These are phyloP conservation scores for Backusella tuberculispora DNA, from an alignment of 192 early-diverging fungal species.

Conservation along the genomic window DNA sequence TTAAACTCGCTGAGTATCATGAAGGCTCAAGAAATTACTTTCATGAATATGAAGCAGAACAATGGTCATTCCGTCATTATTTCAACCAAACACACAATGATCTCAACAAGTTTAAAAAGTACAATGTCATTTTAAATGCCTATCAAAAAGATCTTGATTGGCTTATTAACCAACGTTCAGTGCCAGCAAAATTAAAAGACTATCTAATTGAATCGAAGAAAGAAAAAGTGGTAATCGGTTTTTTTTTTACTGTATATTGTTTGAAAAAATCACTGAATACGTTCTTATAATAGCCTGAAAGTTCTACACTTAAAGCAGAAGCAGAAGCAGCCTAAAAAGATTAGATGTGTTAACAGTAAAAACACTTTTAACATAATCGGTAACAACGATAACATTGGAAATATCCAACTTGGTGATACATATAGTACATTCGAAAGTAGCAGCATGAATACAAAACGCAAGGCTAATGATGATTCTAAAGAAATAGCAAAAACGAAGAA, in stretches of 20 bases:
- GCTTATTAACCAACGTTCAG: background rate
- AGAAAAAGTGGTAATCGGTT: background rate
- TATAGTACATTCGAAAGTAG: background rate
- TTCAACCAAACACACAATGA: background rate
- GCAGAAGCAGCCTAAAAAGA: background rate
- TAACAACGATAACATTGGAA: constrained; percentile 8
- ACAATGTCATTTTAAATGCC: background rate
- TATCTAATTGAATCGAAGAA: background rate
- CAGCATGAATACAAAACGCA: background rate
- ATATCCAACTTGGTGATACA: constrained; percentile 5
- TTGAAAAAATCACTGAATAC: background rate
- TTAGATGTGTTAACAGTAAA: background rate
- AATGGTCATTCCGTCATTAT: too few relatives aligned
- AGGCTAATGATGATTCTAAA: background rate
- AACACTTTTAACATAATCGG: constrained; percentile 6
- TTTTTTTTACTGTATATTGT: background rate
- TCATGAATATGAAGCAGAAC: too few relatives aligned
- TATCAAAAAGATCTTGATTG: background rate
- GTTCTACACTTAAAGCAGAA: background rate
- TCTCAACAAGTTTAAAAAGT: background rate
- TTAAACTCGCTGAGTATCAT: too few relatives aligned
- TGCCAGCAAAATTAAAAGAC: background rate
- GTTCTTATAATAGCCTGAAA: background rate
- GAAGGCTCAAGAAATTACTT: too few relatives aligned
- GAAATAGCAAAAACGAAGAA: background rate